These are phyloP conservation scores for Dalbergia cochinchinensis DNA, from an alignment of 306 rosid species.

Conservation along the genomic window DNA sequence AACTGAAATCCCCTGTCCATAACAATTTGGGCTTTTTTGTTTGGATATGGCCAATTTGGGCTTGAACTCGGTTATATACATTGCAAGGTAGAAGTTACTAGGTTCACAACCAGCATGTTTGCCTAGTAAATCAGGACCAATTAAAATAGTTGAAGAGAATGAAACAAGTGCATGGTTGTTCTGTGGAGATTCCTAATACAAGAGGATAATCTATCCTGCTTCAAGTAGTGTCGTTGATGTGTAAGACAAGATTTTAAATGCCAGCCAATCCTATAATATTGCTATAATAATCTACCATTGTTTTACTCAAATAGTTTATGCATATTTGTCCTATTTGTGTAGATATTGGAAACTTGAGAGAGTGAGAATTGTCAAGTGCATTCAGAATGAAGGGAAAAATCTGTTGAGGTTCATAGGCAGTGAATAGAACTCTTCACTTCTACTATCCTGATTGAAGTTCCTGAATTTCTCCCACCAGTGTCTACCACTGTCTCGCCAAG, in stretches of 20 bases:
- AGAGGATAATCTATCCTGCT: neutral
- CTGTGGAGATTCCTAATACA: neutral
- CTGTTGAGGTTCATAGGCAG: slow-evolving; percentile 68
- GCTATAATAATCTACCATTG: slow-evolving; percentile 2
- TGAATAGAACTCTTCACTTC: slow-evolving; percentile 78
- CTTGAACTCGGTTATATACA: neutral
- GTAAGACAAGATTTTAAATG: slow-evolving; percentile 3
- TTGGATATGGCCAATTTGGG: neutral
- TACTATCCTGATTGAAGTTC: slow-evolving; percentile 56
- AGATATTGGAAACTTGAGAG: neutral
- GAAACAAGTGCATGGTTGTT: neutral
- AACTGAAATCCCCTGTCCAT: neutral
- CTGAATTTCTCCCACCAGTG: slow-evolving; percentile 91
- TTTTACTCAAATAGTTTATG: neutral
- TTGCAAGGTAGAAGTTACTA: neutral
- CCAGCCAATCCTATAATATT: neutral
- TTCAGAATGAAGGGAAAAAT: slow-evolving; percentile 83
- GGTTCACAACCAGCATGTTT: too few species aligned
- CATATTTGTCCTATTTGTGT: neutral
- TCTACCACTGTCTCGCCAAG: slow-evolving; percentile 80
- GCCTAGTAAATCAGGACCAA: neutral
- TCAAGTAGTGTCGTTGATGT: neutral
- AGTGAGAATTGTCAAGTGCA: slow-evolving; percentile 1
- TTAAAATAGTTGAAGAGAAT: neutral
- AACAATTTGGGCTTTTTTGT: neutral